Conservation (phyloP, 768 basidiomycete genomes). For the Gloeopeniophorella convolvens region DNA sequence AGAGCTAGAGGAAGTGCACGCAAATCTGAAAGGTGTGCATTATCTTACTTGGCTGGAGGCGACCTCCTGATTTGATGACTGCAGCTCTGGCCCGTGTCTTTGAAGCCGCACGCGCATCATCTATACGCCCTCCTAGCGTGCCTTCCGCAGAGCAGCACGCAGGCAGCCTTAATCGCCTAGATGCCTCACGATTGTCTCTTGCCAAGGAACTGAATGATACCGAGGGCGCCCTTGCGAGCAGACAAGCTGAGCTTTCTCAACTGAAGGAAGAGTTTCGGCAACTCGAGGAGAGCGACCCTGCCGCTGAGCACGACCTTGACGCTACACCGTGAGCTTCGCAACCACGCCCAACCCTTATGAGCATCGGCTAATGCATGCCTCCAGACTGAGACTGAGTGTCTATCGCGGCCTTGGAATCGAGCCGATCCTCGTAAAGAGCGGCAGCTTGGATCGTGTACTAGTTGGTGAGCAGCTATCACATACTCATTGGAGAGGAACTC, state of each 20-base stretch:
- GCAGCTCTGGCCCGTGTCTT: slow-evolving; percentile 57
- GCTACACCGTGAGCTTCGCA: slow-evolving; percentile 50
- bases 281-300: slow-evolving; percentile 66
- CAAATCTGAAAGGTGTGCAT: slow-evolving; percentile 52
- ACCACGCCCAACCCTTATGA: neutral
- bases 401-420: slow-evolving; percentile 71
- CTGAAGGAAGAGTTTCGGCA: slow-evolving; percentile 57
- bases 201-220: slow-evolving; percentile 71
- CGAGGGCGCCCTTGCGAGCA: slow-evolving; percentile 56
- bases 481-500: neutral
- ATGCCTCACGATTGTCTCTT: slow-evolving; percentile 54
- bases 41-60: neutral
- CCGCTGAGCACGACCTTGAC: slow-evolving; percentile 66
- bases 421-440: slow-evolving; percentile 50
- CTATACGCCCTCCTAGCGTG: slow-evolving; percentile 62
- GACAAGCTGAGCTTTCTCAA: slow-evolving; percentile 62
- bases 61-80: neutral
- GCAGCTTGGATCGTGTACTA: slow-evolving; percentile 52
- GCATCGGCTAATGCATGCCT: neutral
- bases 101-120: slow-evolving; percentile 65
- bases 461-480: slow-evolving; percentile 44
- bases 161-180: slow-evolving; percentile 56
- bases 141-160: slow-evolving; percentile 60
- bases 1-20: slow-evolving; percentile 61
- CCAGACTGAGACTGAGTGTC: slow-evolving; percentile 59